phyloP scores from a whole-genome alignment of 1,284 basidiomycete genomes.

The Peniophora sp. region DNA sequence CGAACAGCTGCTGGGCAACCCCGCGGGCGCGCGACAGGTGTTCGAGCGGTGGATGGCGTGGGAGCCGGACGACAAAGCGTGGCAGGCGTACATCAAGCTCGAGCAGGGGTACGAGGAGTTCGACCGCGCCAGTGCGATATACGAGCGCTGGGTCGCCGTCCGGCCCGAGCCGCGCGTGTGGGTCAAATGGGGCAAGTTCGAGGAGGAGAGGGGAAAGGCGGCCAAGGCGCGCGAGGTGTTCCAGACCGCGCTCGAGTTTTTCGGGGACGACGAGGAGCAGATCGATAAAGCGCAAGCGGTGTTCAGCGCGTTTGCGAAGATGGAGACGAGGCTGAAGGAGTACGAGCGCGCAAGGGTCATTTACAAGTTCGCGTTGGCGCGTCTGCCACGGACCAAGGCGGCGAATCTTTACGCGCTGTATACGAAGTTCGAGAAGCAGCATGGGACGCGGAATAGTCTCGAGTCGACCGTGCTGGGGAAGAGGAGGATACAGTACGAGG shows the following conservation, averaged over 20 bases:
- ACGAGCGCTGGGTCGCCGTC: slow-evolving; percentile 91
- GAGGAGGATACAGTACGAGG: slow-evolving; percentile 95
- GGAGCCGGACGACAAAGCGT: slow-evolving; percentile 99
- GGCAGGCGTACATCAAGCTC: slow-evolving; percentile 97
- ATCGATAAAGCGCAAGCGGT: slow-evolving; percentile 96
- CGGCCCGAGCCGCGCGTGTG: slow-evolving; percentile 93
- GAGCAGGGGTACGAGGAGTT: slow-evolving; percentile 91
- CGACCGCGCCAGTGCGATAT: slow-evolving; percentile 88
- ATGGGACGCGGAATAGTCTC: slow-evolving; percentile 82
- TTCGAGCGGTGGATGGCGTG: slow-evolving; percentile 99
- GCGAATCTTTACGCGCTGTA: slow-evolving; percentile 81
- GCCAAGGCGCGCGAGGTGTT: slow-evolving; percentile 96
- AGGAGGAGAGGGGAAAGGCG: slow-evolving; percentile 81
- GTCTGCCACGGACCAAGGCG: slow-evolving; percentile 88
- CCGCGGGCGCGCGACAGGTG: slow-evolving; percentile 91
- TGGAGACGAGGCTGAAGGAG: slow-evolving; percentile 95
- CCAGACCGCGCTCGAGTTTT: slow-evolving; percentile 94
- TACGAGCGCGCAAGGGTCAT: slow-evolving; percentile 95
- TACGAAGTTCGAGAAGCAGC: slow-evolving; percentile 98
- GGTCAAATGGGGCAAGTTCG: slow-evolving; percentile 97
- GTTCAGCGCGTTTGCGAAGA: slow-evolving; percentile 94
- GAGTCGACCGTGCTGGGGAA: slow-evolving; percentile 95
- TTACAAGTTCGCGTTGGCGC: slow-evolving; percentile 95
- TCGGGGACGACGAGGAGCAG: slow-evolving; percentile 95
- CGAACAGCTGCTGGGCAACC: slow-evolving; percentile 94